Conservation (phyloP, 352 stramenopile species). For the Globisporangium emineosum region DNA sequence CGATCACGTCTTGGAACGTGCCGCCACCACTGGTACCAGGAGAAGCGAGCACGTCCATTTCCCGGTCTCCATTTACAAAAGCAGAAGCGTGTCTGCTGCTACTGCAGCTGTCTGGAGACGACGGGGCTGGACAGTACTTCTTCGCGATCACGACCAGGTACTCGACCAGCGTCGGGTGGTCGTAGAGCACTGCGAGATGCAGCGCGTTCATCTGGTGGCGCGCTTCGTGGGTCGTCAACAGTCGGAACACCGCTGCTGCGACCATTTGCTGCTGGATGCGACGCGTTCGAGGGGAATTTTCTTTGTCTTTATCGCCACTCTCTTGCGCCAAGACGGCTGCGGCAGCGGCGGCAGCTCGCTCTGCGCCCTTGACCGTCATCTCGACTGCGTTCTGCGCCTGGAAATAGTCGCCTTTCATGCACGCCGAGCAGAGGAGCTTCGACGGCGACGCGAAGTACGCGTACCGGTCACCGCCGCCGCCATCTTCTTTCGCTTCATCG, state of each 20-base stretch:
- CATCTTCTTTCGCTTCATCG: constrained; percentile 19
- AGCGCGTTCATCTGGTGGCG: constrained; percentile 76
- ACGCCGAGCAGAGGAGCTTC: constrained; percentile 65
- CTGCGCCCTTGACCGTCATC: constrained; percentile 42
- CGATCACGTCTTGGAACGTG: constrained; percentile 41
- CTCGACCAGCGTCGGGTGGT: constrained; percentile 61
- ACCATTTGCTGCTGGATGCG: constrained; percentile 9
- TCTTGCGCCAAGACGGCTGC: not conserved
- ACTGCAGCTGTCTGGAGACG: constrained; percentile 15
- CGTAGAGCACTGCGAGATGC: constrained; percentile 71
- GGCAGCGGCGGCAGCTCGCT: constrained; percentile 9
- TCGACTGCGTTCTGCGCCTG: constrained; percentile 66
- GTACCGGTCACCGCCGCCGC: constrained; percentile 19
- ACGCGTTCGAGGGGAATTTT: not conserved
- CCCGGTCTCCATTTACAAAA: constrained; percentile 8
- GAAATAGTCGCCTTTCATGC: constrained; percentile 72
- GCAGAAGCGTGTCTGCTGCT: not conserved
- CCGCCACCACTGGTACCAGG: not conserved
- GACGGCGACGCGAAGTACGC: constrained; percentile 58
- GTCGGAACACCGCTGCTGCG: constrained; percentile 29
- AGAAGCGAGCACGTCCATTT: constrained; percentile 12
- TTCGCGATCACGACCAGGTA: constrained; percentile 47
- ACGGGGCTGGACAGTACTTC: constrained; percentile 33
- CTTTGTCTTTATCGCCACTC: not conserved
- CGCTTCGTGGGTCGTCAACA: constrained; percentile 66